A percentile compares a stretch with the other conserved stretches of the same genome.
phyloP scores from a whole-genome alignment of 148 eudicot species.

The Hydrangea macrophylla region DNA sequence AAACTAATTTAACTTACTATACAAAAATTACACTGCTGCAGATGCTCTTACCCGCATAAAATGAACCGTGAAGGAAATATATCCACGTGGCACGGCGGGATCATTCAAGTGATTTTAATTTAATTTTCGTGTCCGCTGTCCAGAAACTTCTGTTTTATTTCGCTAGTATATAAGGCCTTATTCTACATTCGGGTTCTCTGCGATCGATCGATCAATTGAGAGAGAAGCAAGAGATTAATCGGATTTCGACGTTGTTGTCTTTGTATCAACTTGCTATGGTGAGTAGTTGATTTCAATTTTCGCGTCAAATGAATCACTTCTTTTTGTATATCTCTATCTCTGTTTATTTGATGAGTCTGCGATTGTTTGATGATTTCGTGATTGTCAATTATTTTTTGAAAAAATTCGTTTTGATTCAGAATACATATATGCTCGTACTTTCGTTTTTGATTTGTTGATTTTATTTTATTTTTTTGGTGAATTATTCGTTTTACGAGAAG shows the following conservation, averaged over 20 bases:
- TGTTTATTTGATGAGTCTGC: not conserved
- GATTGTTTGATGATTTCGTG: not conserved
- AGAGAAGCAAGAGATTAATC: not conserved
- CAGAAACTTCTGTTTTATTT: constrained; percentile 23
- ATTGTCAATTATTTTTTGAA: no score
- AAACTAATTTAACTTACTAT: no score
- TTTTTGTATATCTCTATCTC: not conserved
- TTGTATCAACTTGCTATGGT: not conserved
- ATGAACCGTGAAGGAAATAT: no score
- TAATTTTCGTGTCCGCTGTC: constrained; percentile 24
- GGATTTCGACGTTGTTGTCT: not conserved
- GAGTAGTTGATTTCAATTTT: not conserved
- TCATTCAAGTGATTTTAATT: constrained; percentile 14
- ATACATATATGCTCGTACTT: no score
- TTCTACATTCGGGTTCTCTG: not conserved
- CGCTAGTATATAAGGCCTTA: not conserved
- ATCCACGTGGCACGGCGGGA: not conserved
- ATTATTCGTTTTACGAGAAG: no score
- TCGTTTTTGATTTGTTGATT: no score
- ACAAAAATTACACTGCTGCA: no score
- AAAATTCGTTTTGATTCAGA: no score
- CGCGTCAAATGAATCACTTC: not conserved
- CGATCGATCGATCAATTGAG: not conserved
- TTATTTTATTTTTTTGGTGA: no score
- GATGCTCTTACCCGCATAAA: no score